These are phyloP conservation scores for Botrytis sinoallii DNA, from an alignment of 2,329 filamentous ascomycete species.

Conservation along the genomic window DNA sequence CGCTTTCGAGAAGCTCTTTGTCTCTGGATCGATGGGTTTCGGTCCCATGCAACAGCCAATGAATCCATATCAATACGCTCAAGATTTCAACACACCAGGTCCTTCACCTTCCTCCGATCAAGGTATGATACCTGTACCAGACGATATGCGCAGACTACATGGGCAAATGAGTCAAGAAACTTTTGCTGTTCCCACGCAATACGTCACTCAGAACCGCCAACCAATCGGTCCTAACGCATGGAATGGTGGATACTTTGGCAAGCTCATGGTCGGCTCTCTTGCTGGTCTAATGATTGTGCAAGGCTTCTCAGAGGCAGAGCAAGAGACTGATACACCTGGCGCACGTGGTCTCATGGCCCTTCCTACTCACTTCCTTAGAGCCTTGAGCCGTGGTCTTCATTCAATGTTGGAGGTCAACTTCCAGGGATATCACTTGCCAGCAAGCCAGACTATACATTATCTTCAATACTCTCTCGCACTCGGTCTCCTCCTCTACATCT, in stretches of 20 bases:
- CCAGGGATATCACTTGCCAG: conserved; percentile 51
- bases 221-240: conserved; percentile 56
- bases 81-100: conserved; percentile 34
- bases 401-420: conserved; percentile 45
- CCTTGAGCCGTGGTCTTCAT: conserved; percentile 46
- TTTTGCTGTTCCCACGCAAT: conserved; percentile 36
- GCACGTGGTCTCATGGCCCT: conserved; percentile 66
- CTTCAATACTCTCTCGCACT: conserved; percentile 53
- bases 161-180: conserved; percentile 35
- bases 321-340: conserved; percentile 59
- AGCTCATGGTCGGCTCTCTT: conserved; percentile 84
- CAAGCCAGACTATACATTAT: conserved; percentile 47
- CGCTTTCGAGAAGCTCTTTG: conserved; percentile 75
- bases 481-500: conserved; percentile 53
- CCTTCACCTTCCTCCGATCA: conserved; percentile 40
- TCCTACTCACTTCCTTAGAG: conserved; percentile 56
- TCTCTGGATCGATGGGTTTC: conserved; percentile 65
- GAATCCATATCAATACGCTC: conserved; percentile 34
- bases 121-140: conserved; percentile 64
- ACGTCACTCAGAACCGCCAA: conserved; percentile 49
- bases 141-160: conserved; percentile 52
- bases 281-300: conserved; percentile 91
- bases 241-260: conserved; percentile 60
- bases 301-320: conserved; percentile 63
- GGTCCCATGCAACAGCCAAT: conserved; percentile 50